These are phyloP conservation scores for Tricladium varicosporioides DNA, from an alignment of 2,329 filamentous ascomycete genomes.

Conservation along the genomic window DNA sequence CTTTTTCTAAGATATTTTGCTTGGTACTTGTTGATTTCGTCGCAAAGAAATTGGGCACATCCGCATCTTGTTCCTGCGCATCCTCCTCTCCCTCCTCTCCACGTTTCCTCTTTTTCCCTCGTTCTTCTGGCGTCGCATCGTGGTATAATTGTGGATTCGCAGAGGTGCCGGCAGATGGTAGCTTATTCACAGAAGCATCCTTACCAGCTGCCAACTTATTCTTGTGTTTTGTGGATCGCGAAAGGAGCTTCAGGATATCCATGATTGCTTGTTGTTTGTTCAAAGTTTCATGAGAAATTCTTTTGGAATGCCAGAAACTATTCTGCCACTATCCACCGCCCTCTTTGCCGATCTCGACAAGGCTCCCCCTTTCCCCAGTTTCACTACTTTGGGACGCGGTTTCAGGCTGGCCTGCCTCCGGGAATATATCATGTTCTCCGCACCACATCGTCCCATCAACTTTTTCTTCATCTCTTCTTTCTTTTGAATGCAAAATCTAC, in stretches of 20 bases:
- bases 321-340: background rate
- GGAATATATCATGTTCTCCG: no score
- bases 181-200: conserved; percentile 39
- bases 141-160: conserved; percentile 70
- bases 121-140: conserved; percentile 45
- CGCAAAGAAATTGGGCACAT: conserved; percentile 57
- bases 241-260: conserved; percentile 71
- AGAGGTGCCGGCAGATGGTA: conserved; percentile 64
- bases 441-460: no score
- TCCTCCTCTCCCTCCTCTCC: conserved; percentile 32
- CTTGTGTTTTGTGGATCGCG: conserved; percentile 61
- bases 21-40: conserved; percentile 37
- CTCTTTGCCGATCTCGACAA: background rate
- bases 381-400: no score
- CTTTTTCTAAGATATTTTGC: conserved; percentile 16
- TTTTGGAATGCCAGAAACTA: background rate
- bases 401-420: no score
- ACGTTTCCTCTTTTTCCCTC: conserved; percentile 55
- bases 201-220: conserved; percentile 34
- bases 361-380: no score
- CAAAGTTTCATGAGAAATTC: background rate
- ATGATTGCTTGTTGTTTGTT: conserved; percentile 21
- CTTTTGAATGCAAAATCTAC: no score
- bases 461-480: no score
- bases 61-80: conserved; percentile 34